Evolutionary conservation across 805 yeast species (phyloP), one percentile per base, ranked within the genome.

Genomic region (Starmerella khaoyaiensis): DNA sequence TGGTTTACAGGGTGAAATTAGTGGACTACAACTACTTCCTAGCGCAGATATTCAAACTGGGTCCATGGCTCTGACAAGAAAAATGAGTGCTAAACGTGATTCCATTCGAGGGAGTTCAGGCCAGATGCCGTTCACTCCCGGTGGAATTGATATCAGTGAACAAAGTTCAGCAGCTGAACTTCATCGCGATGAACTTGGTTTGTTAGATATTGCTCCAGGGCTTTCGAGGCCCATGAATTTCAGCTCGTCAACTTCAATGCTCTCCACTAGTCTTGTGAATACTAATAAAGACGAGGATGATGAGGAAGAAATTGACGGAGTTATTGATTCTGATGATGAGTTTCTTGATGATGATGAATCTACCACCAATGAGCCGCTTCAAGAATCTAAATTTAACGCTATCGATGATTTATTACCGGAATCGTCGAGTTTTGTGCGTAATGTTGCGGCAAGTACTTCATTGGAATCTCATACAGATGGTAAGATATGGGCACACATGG

Each of bases 401-500:
- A 60, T 67, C 21, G 74, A 68, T 52, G 61, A 55, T 12, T 52
- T 69, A 21, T 56, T 73, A 33, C 79, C 79, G 1, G 58, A 64
- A 32, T 70, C 69, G 29, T 54, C 69, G 19, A 60, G 62, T 21
- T 67, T 72, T 47, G 68, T 68, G 6, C 59, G 75, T 12, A 39
- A 35, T 12, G 23, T 31, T 5, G 22, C 22, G 6, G 23, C 28
- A 11, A 30, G 36, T 5, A 32, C 31, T n/a, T 7, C 18, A 15
- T 15, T 9, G 4, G 10, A n/a, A 10, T 34, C 29, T 1, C 35
- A 45, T 1, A 15, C 15, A 14, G 70, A 71, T 43, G 7, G n/a
- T 9, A 72, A 68, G 42, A 74, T 76, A 41, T 90, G 97, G 97
- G 98, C 98, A 0, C 98, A 90, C 60, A 74, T 81, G 28, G 94